Evolutionary conservation across 495 filamentous ascomycete genomes (phyloP).

Genomic region (Xylaria scruposa): DNA sequence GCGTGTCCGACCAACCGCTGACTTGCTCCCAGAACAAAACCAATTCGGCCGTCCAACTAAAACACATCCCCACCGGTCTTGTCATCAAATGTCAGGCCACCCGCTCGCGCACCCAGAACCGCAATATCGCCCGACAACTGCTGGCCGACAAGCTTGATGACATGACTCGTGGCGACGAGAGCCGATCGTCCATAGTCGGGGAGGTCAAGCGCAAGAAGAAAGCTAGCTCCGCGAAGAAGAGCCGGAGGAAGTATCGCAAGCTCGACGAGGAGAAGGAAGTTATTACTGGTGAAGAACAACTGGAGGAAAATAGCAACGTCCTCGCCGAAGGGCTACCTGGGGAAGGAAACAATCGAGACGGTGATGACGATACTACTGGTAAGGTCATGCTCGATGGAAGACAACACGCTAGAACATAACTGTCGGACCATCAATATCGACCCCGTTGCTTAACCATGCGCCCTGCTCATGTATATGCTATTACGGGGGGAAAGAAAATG

Average conservation of each 20-base stretch:
- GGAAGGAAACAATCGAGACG: conserved; percentile 26
- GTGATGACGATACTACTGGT: background rate
- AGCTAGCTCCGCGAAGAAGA: conserved; percentile 58
- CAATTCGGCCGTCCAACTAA: conserved; percentile 90
- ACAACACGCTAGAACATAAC: conserved; percentile 17
- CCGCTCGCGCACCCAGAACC: conserved; percentile 84
- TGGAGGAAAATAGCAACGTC: conserved; percentile 17
- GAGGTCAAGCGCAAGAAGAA: conserved; percentile 54
- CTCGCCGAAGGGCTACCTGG: conserved; percentile 14
- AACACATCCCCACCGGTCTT: conserved; percentile 84
- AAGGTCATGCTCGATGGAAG: background rate
- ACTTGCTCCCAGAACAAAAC: conserved; percentile 85
- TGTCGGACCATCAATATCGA: background rate
- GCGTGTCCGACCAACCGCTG: background rate
- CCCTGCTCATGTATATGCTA: background rate
- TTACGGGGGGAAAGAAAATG: background rate
- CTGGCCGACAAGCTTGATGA: conserved; percentile 81
- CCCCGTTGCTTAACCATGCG: too few relatives aligned
- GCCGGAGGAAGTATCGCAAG: conserved; percentile 55
- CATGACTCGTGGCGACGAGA: conserved; percentile 56
- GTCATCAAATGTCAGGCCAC: conserved; percentile 94
- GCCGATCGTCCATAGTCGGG: conserved; percentile 49
- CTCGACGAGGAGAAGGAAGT: conserved; percentile 50
- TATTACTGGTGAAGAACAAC: conserved; percentile 6
- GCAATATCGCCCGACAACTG: conserved; percentile 79